Base-by-base conservation (phyloP, 306 rosid species). In the Castanopsis chinensis region DNA sequence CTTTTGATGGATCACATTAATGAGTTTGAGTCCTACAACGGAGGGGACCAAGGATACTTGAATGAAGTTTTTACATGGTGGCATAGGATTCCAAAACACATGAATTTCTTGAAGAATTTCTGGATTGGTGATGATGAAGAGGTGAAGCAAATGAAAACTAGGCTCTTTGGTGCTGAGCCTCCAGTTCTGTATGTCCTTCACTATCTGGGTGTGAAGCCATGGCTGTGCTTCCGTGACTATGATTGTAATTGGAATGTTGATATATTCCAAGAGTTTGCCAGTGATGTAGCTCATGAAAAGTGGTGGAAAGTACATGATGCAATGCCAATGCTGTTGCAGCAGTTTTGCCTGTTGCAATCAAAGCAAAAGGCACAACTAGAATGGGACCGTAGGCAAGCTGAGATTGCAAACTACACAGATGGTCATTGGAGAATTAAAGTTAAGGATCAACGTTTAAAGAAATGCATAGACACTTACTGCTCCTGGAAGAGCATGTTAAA, bases 271-370 rank as follows among this genome's bases (percentile, higher is more conserved):
- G 99, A 95, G 82, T 95, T 95, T 74, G 94, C 99, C 1, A 95
- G 96, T 55, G 94, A 95, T 71, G 94, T 90, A 52, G 99, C 99
- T 2, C 98, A 95, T 76, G 90, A 72, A 71, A 90, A 71, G 53
- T 95, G 98, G 99, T 93, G 98, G 99, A 90, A 77, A 63, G 91
- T 95, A 37, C 99, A 93, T 71, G 99, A 95, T 76, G 89, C 90
- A 25, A 95, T 95, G 99, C 96, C 99, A 0, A 91, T 79, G 82
- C 76, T 86, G 11, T 70, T 95, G 85, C 97, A 95, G 77, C 95
- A 95, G 71, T 93, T 95, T 78, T 95, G 96, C 76, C 60, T 91
- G 68, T 25, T 93, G 86, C 53, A 72, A 63, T 91, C 99, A 5
- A 95, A 93, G 88, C 99, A 93, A 71, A 93, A 95, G 86, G 99